Evolutionary conservation across 768 basidiomycete genomes (phyloP).

Genomic region (Psilocybe cubensis): DNA sequence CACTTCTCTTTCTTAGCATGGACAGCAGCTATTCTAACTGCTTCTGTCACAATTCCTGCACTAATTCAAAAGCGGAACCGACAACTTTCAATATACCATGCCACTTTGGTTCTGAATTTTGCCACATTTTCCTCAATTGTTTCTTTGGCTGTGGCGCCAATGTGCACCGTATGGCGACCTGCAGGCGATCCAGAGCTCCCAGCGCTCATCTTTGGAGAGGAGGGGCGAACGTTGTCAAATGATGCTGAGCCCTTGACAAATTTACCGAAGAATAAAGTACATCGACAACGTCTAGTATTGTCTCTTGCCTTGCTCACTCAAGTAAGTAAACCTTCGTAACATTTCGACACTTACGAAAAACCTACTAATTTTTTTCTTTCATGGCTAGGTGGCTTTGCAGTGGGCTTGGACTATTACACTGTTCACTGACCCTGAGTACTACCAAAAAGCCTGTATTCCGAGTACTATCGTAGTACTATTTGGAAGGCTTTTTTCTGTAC

Average conservation of each 20-base stretch:
- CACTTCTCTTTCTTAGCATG: conserved; percentile 9
- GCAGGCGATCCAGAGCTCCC: background rate
- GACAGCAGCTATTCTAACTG: conserved; percentile 17
- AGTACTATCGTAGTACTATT: conserved; percentile 15
- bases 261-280: conserved; percentile 14
- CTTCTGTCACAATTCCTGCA: conserved; percentile 18
- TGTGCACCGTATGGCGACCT: conserved; percentile 19
- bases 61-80: conserved; percentile 15
- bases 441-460: conserved; percentile 17
- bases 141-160: conserved; percentile 22
- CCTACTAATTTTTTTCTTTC: background rate
- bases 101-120: conserved; percentile 21
- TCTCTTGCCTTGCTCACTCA: conserved; percentile 18
- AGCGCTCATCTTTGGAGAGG: conserved; percentile 6
- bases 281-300: conserved; percentile 18
- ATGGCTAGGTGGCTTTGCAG: conserved; percentile 15
- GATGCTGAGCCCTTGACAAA: conserved; percentile 4
- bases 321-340: conserved; percentile 1
- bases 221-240: background rate
- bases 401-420: conserved; percentile 19
- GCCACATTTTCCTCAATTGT: conserved; percentile 21
- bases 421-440: conserved; percentile 18
- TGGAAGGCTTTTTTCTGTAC: conserved; percentile 10
- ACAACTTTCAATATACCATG: conserved; percentile 18
- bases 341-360: background rate